Evolutionary conservation across 495 filamentous ascomycete genomes (phyloP).

Genomic region (Cairneyella variabilis): DNA sequence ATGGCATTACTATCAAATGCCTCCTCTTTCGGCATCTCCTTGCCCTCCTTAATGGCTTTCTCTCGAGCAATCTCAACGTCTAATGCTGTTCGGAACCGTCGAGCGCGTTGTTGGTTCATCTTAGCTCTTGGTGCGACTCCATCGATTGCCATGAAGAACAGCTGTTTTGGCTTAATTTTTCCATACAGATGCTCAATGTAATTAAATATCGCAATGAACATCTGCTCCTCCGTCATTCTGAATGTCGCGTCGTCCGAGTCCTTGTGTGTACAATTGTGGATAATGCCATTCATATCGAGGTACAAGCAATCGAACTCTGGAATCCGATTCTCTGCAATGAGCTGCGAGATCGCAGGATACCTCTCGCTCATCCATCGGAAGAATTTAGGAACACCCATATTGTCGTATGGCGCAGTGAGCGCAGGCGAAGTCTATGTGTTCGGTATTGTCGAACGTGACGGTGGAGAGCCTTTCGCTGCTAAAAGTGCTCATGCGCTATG

Average conservation of each 20-base stretch:
- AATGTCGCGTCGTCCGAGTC: conserved; percentile 87
- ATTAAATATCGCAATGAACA: conserved; percentile 99
- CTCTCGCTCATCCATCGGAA: conserved; percentile 92
- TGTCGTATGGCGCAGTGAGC: conserved; percentile 18
- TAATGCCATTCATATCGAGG: conserved; percentile 98
- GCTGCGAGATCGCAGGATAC: conserved; percentile 96
- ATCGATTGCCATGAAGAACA: conserved; percentile 99
- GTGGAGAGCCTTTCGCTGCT: no score
- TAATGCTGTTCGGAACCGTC: conserved; percentile 90
- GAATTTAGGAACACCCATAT: conserved; percentile 92
- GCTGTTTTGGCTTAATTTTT: conserved; percentile 95
- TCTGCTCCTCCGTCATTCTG: conserved; percentile 93
- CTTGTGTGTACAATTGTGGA: conserved; percentile 98
- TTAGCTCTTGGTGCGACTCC: conserved; percentile 97
- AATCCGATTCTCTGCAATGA: conserved; percentile 98
- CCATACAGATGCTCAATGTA: conserved; percentile 99
- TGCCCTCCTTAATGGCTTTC: conserved; percentile 82
- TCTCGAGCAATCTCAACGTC: conserved; percentile 86
- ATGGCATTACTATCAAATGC: conserved; percentile 99
- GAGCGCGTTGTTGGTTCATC: conserved; percentile 98
- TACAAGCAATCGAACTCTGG: conserved; percentile 99
- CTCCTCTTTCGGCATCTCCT: conserved; percentile 91
- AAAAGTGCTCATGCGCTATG: no score
- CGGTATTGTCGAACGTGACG: no score
- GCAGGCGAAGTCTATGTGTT: conserved; percentile 4